Conservation (phyloP, 2,329 filamentous ascomycete species). For the Microdochium nivale region DNA sequence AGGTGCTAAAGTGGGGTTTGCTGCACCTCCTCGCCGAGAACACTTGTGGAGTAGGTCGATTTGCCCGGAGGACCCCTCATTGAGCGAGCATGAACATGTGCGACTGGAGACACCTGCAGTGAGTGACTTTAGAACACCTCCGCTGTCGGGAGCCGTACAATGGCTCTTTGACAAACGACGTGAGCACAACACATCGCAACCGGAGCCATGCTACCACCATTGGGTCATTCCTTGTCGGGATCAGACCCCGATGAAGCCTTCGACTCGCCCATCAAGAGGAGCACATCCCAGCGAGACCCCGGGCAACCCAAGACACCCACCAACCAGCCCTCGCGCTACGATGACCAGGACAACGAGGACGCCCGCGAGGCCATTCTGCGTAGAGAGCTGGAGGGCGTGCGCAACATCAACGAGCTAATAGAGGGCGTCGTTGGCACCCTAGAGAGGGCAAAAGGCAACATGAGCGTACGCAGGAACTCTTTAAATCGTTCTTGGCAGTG, state of each 20-base stretch:
- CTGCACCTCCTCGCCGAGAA: too few relatives aligned
- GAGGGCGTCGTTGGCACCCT: conserved; percentile 68
- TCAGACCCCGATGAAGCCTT: conserved; percentile 40
- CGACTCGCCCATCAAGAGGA: conserved; percentile 30
- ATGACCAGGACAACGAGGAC: conserved; percentile 53
- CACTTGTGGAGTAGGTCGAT: too few relatives aligned
- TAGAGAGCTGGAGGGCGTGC: conserved; percentile 73
- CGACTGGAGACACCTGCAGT: too few relatives aligned
- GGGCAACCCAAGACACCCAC: conserved; percentile 33
- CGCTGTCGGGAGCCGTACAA: too few relatives aligned
- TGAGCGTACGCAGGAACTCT: conserved; percentile 48
- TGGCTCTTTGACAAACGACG: too few relatives aligned
- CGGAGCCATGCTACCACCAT: background rate
- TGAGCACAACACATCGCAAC: background rate
- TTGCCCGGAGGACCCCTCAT: too few relatives aligned
- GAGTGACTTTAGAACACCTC: too few relatives aligned
- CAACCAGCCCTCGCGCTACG: conserved; percentile 25
- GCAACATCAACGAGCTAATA: conserved; percentile 80
- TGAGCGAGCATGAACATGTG: too few relatives aligned
- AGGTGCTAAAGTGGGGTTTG: too few relatives aligned
- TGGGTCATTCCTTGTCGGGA: conserved; percentile 6
- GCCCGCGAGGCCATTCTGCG: conserved; percentile 66
- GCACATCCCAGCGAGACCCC: conserved; percentile 19
- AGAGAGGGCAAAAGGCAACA: conserved; percentile 65
- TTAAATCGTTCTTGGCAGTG: background rate